Evolutionary conservation across 805 yeast genomes (phyloP), one percentile per base, ranked within the genome.

Genomic region (Naumovozyma baii): DNA sequence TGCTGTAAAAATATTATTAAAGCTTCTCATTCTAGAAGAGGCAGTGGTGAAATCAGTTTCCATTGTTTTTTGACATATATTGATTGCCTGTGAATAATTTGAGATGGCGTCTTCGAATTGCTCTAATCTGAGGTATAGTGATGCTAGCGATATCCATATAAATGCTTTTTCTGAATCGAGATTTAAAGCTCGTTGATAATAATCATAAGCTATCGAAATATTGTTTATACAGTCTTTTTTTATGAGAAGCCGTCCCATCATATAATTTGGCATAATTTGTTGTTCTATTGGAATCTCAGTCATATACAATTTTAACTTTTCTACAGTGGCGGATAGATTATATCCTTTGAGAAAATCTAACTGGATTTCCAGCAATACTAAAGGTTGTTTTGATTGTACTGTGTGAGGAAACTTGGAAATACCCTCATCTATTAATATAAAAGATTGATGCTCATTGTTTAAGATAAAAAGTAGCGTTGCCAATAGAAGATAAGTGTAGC

Each of bases 131-230:
- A 79, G 56, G 49, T 78, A 78, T 36, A 80, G 61, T 10, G 74
- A 68, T 3, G 83, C 87, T 20, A 78, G 76, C 0, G 80, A 76
- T 26, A 79, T 59, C 87, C 85, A 79, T 2, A 80, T 72, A 37
- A 76, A 61, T n/a, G 83, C 76, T 14, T 47, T 44, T 2, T 42
- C 40, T 5, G 49, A 44, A 8, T 44, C 40, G 17, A 41, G 28
- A 17, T 37, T 38, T 32, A 55, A 28, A 2, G 57, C 50, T 15
- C 32, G 28, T 34, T 51, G 55, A 19, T 46, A 50, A 30, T 39
- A 50, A 10, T 50, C 44, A 28, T 43, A 54, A 4, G 55, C 52
- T n/a, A 34, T 18, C 10, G 40, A 33, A n/a, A 44, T 41, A 30
- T 46, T 52, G n/a, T 44, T 36, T 4, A 32, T 30, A 2, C 37